Evolutionary conservation across 768 basidiomycete species (phyloP), one percentile per base, ranked within the genome.

Genomic region (Lepiota venenata): DNA sequence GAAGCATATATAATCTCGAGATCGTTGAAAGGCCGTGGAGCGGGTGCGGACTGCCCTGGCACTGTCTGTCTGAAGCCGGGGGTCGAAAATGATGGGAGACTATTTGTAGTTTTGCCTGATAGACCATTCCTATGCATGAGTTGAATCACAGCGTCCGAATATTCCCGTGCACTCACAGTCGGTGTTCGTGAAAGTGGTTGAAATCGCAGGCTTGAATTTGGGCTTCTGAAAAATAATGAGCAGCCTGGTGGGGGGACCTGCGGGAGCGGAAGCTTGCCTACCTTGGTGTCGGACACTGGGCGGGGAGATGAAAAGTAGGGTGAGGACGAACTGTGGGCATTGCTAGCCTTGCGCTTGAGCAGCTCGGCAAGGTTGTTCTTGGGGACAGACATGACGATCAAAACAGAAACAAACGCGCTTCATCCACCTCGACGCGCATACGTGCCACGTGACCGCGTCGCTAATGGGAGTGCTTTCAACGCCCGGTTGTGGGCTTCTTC

Each of bases 131-230:
- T 11, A 29, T 25, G 29, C 20, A 27, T 39, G 6, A 14, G 36
- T 6, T 27, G 25, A 5, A 16, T 14, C 15, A 25, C 14, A 2
- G 1, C 16, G 12, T 14, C 12, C 21, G 2, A 22, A 32, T 11
- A 8, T 6, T 18, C 14, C 5, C 2, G 12, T 6, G 25, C 12
- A 52, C 22, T 45, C 16, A 52, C 51, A 6, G 18, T 20, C 18
- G 18, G 42, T 45, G 5, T 15, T 21, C 3, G 8, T 18, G 12
- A 32, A 11, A 2, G 43, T 29, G 5, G 56, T 56, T 15, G 56
- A 49, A 5, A 58, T 59, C 16, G 76, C 75, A 12, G 78, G 78
- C 60, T 78, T 80, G 59, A 80, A 80, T 65, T 76, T 78, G 41
- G 72, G 72, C 7, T 62, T 47, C 54, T 64, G 37, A 35, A 52